Conservation (phyloP, 1,284 basidiomycete genomes). For the Cryptococcus hybrid region DNA sequence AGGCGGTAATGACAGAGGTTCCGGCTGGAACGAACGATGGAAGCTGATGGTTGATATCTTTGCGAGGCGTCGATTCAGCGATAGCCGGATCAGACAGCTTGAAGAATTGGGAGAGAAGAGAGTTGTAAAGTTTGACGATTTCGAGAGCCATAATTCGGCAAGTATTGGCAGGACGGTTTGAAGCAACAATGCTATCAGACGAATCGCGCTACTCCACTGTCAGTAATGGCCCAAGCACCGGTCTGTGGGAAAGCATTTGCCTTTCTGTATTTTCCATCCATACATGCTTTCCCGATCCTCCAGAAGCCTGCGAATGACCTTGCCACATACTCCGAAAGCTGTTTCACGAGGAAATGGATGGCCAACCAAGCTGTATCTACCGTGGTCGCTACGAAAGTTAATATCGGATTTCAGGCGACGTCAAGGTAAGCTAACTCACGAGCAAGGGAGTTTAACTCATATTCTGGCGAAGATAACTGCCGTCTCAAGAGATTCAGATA, state of each 20-base stretch:
- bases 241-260: conserved; percentile 49
- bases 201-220: conserved; percentile 29
- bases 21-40: conserved; percentile 70
- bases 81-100: conserved; percentile 73
- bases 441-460: conserved; percentile 49
- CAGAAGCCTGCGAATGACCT: conserved; percentile 84
- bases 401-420: conserved; percentile 1
- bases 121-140: conserved; percentile 82
- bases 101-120: conserved; percentile 86
- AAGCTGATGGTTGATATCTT: conserved; percentile 14
- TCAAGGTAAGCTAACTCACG: conserved; percentile 54
- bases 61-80: conserved; percentile 45
- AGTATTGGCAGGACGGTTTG: conserved; percentile 71
- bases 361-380: conserved; percentile 74
- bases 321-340: conserved; percentile 55
- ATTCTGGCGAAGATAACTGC: conserved; percentile 27
- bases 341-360: conserved; percentile 61
- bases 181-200: conserved; percentile 21
- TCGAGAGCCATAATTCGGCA: conserved; percentile 89
- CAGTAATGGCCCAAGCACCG: conserved; percentile 1
- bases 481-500: conserved; percentile 28
- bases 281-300: conserved; percentile 85
- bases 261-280: conserved; percentile 87
- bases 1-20: conserved; percentile 78
- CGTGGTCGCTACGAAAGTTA: conserved; percentile 20